Base-by-base conservation (phyloP, 352 stramenopile genomes). In the Globisporangium polare region DNA sequence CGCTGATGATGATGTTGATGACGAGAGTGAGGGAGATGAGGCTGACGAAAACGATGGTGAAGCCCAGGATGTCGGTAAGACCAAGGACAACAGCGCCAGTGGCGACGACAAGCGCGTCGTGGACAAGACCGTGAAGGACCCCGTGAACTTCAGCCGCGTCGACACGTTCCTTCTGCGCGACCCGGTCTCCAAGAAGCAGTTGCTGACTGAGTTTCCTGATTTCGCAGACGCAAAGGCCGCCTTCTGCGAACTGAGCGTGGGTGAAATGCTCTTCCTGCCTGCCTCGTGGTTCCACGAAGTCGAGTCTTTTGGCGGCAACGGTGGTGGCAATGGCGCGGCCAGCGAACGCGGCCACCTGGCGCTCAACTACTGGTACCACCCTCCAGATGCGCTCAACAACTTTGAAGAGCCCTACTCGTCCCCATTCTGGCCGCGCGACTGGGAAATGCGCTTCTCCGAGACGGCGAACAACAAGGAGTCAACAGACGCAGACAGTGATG, bases 221-320 rank as follows among this genome's bases (percentile, higher is more conserved):
- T 94, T 94, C 42, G 57, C 47, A 17, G 37, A 77, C 26, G 83
- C 81, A 15, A 90, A 83, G 37, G 72, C 65, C 12, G 80, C 81
- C 2, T 86, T 85, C 46, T 91, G 83, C 53, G 78, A 97, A 42
- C 60, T 99, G 24, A 65, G 85, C 37, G 88, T 78, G 20, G 96
- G 96, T n/a, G 81, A 99, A 50, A 98, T 98, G 75, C 74, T 99
- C 13, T 99, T 98, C 63, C 77, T 99, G 22, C 97, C 97, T 39
- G 95, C 96, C 15, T 97, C 92, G 9, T 99, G 96, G 96, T 99
- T 99, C 71, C 97, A 99, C 69, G 92, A 98, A 65, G 97, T 99
- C 10, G 89, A 89, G 60, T 98, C 92, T 9, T 90, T 83, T 41
- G 73, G 75, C 18, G 37, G 53, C 26, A 18, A 10, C 8, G 18